Evolutionary conservation across 1,139 yeast species (phyloP).

Genomic region (Zygosaccharomyces pseudobailii): DNA sequence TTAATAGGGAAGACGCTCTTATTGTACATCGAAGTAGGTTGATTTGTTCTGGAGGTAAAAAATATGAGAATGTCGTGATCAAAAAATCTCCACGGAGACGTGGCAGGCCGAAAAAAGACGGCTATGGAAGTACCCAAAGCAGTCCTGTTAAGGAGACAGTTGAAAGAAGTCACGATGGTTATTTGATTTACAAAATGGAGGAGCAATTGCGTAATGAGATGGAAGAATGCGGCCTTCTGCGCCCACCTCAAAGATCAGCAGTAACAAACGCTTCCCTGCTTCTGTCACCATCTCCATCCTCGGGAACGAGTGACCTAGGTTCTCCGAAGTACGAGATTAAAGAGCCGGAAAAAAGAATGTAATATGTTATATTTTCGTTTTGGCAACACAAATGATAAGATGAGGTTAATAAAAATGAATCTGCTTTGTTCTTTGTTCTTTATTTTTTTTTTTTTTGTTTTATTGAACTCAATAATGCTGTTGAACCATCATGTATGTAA

Average conservation of each 20-base stretch:
- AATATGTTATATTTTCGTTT: background rate
- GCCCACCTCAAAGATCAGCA: conserved; percentile 9
- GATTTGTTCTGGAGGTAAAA: conserved; percentile 70
- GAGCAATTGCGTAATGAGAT: conserved; percentile 20
- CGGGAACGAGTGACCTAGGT: conserved; percentile 1
- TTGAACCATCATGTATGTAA: background rate
- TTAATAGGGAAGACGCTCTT: conserved; percentile 84
- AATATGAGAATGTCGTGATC: conserved; percentile 34
- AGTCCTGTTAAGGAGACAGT: conserved; percentile 28
- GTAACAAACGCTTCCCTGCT: conserved; percentile 2
- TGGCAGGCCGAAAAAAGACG: conserved; percentile 29
- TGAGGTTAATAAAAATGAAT: background rate
- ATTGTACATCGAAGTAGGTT: conserved; percentile 73
- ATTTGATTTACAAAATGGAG: conserved; percentile 25
- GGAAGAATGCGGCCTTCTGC: conserved; percentile 15
- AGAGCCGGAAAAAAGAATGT: conserved; percentile 1
- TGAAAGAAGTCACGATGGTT: conserved; percentile 22
- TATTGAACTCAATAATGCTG: background rate
- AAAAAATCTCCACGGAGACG: conserved; percentile 31
- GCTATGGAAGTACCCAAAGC: conserved; percentile 12
- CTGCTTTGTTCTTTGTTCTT: background rate
- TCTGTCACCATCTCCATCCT: conserved; percentile 6
- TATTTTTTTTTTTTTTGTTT: background rate
- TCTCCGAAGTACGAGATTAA: background rate
- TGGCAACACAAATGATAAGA: background rate